Evolutionary conservation across 2,329 filamentous ascomycete species (phyloP), one percentile per base, ranked within the genome.

Genomic region (Lomentospora prolificans): DNA sequence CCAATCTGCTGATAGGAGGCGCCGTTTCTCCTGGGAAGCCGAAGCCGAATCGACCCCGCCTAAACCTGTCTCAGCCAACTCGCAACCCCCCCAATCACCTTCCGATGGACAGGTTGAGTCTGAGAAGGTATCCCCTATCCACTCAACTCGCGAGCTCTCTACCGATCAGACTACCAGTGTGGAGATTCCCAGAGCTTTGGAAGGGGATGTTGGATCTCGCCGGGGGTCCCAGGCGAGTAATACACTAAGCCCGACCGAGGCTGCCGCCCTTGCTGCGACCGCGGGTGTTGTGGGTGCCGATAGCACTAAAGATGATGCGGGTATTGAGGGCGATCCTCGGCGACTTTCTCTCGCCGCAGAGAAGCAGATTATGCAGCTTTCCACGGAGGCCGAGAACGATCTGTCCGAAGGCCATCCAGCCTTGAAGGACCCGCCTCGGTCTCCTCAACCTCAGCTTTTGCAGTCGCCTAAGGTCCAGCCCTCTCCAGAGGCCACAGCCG

Each of bases 401-500:
- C 50, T 33, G 9, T 52, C 50, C 12, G 36, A 44, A 8, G 52
- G 36, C 3, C 61, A 69, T 64, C 17, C 63, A 65, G 28, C 64
- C 61, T 17, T 64, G 66, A 50, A 64, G 60, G 28, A 27, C 19
- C 12, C 27, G 28, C 5, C 17, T 25, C 14, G 25, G 14, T n/a
- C n/a, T n/a, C 3, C 10, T 17, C 28, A 33, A 17, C 25, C n/a
- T 33, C 22, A 53, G 24, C n/a, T n/a, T n/a, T n/a, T 12, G 30
- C 7, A 33, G 12, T 33, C 30, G 7, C 30, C 22, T 12, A 17
- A 12, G 9, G 3, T 17, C 9, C 12, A 25, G 12, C 17, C 31
- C 27, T 27, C 28, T 17, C 3, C 41, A 25, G 27, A 52, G 30
- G 9, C 50, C 30, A 14, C 48, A 4, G 48, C 48, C 1, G 24